These are phyloP conservation scores for Asterochloris erici DNA, from an alignment of 139 green algal species.

Conservation along the genomic window DNA sequence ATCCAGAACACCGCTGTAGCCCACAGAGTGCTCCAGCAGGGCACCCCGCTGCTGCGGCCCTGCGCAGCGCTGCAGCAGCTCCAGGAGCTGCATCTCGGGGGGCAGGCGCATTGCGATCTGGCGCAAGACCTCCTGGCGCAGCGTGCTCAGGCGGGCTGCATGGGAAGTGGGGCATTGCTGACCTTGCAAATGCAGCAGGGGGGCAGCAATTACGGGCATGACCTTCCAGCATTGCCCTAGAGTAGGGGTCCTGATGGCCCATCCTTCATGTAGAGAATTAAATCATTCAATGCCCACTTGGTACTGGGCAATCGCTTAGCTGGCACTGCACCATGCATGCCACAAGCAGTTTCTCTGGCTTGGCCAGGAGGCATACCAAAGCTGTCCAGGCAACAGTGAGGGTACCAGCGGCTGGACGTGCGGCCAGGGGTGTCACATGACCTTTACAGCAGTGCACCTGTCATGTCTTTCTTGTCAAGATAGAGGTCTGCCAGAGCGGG, in stretches of 20 bases:
- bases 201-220: too few relatives aligned
- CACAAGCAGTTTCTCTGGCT: background rate
- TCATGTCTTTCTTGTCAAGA: background rate
- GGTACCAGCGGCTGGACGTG: background rate
- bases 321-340: background rate
- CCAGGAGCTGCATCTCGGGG: slow-evolving; percentile 3
- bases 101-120: background rate
- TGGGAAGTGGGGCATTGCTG: background rate
- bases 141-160: slow-evolving; percentile 1
- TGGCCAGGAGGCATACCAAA: background rate
- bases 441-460: background rate
- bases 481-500: too few relatives aligned
- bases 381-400: background rate
- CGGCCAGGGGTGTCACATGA: background rate
- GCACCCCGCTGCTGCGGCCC: background rate
- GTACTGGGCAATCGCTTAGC: background rate
- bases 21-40: background rate
- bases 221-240: too few relatives aligned
- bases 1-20: background rate
- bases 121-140: background rate
- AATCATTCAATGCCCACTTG: background rate
- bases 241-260: too few relatives aligned
- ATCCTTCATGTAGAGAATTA: background rate
- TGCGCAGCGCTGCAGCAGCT: background rate
- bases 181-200: too few relatives aligned